Evolutionary conservation across 495 filamentous ascomycete species (phyloP).

Genomic region (Lepraria neglecta): DNA sequence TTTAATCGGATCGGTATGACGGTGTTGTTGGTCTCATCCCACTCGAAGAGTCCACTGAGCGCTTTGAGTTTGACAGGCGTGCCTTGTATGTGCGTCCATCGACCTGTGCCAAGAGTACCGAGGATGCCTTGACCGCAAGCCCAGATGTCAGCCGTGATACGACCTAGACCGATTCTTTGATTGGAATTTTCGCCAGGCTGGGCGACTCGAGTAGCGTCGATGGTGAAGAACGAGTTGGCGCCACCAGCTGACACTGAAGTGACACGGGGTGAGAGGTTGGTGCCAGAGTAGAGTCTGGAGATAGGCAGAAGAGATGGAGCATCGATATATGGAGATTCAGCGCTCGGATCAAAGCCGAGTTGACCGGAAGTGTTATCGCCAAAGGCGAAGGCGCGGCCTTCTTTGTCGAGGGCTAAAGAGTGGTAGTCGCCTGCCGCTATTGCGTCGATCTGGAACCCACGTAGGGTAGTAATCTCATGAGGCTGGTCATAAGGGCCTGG

Average conservation of each 20-base stretch:
- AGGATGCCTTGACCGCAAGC: conserved; percentile 78
- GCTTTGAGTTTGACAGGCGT: conserved; percentile 74
- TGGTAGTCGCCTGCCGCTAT: conserved; percentile 86
- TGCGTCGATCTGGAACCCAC: conserved; percentile 56
- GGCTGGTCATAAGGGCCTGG: conserved; percentile 70
- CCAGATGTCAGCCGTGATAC: conserved; percentile 69
- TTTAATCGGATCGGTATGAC: conserved; percentile 71
- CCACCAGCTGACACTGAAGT: conserved; percentile 80
- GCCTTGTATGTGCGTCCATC: conserved; percentile 83
- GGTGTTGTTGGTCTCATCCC: conserved; percentile 61
- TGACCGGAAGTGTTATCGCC: conserved; percentile 88
- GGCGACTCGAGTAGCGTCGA: conserved; percentile 63
- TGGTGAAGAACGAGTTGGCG: conserved; percentile 73
- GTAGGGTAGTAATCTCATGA: conserved; percentile 64
- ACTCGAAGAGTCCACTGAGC: conserved; percentile 77
- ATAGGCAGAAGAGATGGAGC: conserved; percentile 62
- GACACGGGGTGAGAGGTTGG: conserved; percentile 50
- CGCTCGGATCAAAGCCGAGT: conserved; percentile 64
- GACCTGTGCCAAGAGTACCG: conserved; percentile 76
- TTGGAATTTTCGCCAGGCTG: conserved; percentile 42
- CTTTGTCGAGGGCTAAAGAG: conserved; percentile 64
- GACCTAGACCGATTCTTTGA: conserved; percentile 39
- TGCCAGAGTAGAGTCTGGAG: conserved; percentile 61
- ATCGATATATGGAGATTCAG: conserved; percentile 56
- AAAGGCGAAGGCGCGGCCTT: conserved; percentile 78